Conservation (phyloP, 2,329 filamentous ascomycete genomes). For the Fusarium staphyleae region DNA sequence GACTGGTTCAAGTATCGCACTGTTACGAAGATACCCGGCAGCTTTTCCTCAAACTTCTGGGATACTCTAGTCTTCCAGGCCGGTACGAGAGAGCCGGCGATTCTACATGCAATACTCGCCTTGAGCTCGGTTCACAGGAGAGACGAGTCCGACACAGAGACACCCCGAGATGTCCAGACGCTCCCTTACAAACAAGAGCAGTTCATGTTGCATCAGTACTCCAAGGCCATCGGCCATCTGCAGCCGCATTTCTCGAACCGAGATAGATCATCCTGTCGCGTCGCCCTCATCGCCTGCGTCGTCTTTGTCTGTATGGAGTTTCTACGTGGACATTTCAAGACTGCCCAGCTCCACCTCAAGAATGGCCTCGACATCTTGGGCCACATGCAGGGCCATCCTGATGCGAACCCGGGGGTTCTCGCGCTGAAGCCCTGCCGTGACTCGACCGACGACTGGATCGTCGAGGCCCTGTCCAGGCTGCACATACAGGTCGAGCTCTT, state of each 20-base stretch:
- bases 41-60: slow-evolving; percentile 50
- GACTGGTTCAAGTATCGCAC: slow-evolving; percentile 48
- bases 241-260: slow-evolving; percentile 43
- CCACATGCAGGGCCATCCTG: slow-evolving; percentile 47
- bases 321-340: slow-evolving; percentile 29
- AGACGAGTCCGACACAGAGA: slow-evolving; percentile 7
- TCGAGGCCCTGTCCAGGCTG: slow-evolving; percentile 50
- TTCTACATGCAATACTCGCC: slow-evolving; percentile 51
- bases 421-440: slow-evolving; percentile 27
- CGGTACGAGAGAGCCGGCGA: slow-evolving; percentile 46
- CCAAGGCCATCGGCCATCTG: slow-evolving; percentile 48
- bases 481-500: slow-evolving; percentile 42
- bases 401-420: slow-evolving; percentile 38
- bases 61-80: slow-evolving; percentile 48
- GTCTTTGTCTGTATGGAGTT: slow-evolving; percentile 33
- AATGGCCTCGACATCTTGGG: slow-evolving; percentile 42
- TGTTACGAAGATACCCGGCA: slow-evolving; percentile 46
- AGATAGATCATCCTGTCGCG: slow-evolving; percentile 43
- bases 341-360: slow-evolving; percentile 27
- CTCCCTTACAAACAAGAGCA: slow-evolving; percentile 22
- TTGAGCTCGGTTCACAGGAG: slow-evolving; percentile 47
- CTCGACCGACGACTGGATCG: slow-evolving; percentile 51
- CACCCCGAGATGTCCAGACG: neutral
- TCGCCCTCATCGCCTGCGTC: slow-evolving; percentile 46
- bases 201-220: slow-evolving; percentile 46